Evolutionary conservation across 306 rosid genomes (phyloP).

Genomic region (Lathyrus oleraceus): DNA sequence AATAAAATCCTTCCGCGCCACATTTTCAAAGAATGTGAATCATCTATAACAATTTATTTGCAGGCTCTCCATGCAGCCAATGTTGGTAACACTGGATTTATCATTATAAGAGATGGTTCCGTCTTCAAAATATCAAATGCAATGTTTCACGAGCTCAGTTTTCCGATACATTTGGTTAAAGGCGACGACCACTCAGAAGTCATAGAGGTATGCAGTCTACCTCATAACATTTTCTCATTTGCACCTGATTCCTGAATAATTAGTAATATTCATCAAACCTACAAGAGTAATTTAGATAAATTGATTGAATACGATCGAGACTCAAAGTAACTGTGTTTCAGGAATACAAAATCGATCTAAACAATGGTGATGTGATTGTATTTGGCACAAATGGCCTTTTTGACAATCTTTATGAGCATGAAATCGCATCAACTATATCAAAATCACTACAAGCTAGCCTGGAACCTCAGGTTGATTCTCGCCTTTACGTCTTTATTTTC

Average conservation of each 20-base stretch:
- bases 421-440: slow-evolving; percentile 53
- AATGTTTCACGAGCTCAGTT: slow-evolving; percentile 61
- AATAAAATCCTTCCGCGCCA: not conserved
- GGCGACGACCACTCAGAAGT: slow-evolving; percentile 56
- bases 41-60: slow-evolving; percentile 28
- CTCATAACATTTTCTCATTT: not conserved
- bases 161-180: slow-evolving; percentile 54
- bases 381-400: slow-evolving; percentile 80
- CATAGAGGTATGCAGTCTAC: slow-evolving; percentile 55
- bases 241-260: too few relatives aligned
- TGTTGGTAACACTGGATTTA: slow-evolving; percentile 72
- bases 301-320: slow-evolving; percentile 10
- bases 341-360: slow-evolving; percentile 53
- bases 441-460: slow-evolving; percentile 50
- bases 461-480: slow-evolving; percentile 57
- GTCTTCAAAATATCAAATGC: slow-evolving; percentile 59
- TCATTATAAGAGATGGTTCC: slow-evolving; percentile 61
- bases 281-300: too few relatives aligned
- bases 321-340: slow-evolving; percentile 38
- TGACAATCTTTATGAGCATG: slow-evolving; percentile 79
- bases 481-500: slow-evolving; percentile 15
- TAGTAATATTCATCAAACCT: too few relatives aligned
- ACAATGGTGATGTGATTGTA: slow-evolving; percentile 68
- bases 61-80: slow-evolving; percentile 76
- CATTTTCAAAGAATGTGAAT: slow-evolving; percentile 26